Conservation (phyloP, 495 filamentous ascomycete species). For the Aspergillus sclerotiicarbonarius region DNA sequence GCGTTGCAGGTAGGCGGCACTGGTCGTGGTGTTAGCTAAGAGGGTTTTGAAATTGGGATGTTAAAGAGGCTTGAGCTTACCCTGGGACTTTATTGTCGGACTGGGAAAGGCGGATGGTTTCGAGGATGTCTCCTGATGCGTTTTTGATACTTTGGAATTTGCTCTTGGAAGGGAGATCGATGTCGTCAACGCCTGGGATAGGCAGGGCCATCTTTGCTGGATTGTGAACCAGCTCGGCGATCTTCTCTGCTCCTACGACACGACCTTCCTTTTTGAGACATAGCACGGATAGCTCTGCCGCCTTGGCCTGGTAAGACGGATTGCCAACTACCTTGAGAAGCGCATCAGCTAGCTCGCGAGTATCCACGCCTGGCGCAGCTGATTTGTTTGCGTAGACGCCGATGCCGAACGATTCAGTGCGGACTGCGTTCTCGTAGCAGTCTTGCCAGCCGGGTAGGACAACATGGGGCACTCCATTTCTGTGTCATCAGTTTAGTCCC, state of each 20-base stretch:
- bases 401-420: slow-evolving; percentile 44
- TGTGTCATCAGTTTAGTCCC: slow-evolving; percentile 10
- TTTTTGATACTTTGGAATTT: slow-evolving; percentile 2
- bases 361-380: slow-evolving; percentile 22
- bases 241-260: slow-evolving; percentile 12
- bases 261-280: slow-evolving; percentile 8
- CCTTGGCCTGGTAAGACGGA: slow-evolving; percentile 8
- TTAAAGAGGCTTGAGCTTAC: not conserved
- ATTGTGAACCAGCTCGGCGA: slow-evolving; percentile 11
- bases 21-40: not conserved
- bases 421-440: slow-evolving; percentile 42
- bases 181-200: slow-evolving; percentile 6
- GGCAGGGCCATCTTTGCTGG: slow-evolving; percentile 8
- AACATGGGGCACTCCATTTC: slow-evolving; percentile 45
- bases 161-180: slow-evolving; percentile 1
- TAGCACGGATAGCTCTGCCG: not conserved
- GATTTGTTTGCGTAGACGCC: slow-evolving; percentile 39
- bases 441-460: slow-evolving; percentile 47
- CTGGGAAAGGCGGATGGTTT: not conserved
- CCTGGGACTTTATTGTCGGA: not conserved
- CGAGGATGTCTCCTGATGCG: slow-evolving; percentile 4
- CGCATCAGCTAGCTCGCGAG: slow-evolving; percentile 22
- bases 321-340: slow-evolving; percentile 24
- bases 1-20: not conserved
- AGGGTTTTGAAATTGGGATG: not conserved